phyloP scores from a whole-genome alignment of 352 stramenopile genomes.

The Pythium scleroteichum region DNA sequence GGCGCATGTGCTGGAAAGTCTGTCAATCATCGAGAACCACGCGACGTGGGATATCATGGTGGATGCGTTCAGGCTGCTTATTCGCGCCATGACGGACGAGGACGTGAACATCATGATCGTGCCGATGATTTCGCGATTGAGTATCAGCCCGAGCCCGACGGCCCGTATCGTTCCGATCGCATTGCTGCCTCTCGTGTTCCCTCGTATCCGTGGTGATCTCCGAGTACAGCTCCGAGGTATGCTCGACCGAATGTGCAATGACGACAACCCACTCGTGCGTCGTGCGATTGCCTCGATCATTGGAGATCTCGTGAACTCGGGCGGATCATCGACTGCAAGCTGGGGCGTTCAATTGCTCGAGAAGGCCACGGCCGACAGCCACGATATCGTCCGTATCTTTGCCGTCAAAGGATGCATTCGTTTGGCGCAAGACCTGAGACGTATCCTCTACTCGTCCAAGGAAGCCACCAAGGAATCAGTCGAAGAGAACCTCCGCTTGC shows the following conservation, averaged over 20 bases:
- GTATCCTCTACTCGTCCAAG: slow-evolving; percentile 33
- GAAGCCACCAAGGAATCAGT: slow-evolving; percentile 29
- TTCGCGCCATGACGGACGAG: slow-evolving; percentile 53
- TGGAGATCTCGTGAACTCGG: slow-evolving; percentile 60
- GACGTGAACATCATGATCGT: slow-evolving; percentile 69
- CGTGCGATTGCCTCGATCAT: slow-evolving; percentile 85
- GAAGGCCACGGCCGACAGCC: slow-evolving; percentile 78
- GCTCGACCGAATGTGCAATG: slow-evolving; percentile 85
- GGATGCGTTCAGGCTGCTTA: slow-evolving; percentile 75
- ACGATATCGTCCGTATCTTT: slow-evolving; percentile 89
- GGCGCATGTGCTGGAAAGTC: slow-evolving; percentile 79
- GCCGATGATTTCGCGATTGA: slow-evolving; percentile 80
- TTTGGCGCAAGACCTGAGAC: slow-evolving; percentile 57
- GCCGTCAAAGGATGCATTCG: slow-evolving; percentile 83
- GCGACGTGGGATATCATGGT: slow-evolving; percentile 90
- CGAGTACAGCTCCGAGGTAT: slow-evolving; percentile 83
- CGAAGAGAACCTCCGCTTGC: slow-evolving; percentile 51
- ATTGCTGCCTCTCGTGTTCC: slow-evolving; percentile 76
- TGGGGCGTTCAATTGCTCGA: slow-evolving; percentile 83
- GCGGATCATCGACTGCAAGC: slow-evolving; percentile 46
- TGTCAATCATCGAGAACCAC: slow-evolving; percentile 90
- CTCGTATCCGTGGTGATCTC: slow-evolving; percentile 65
- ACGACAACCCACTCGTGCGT: slow-evolving; percentile 85
- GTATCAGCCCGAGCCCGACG: slow-evolving; percentile 81
- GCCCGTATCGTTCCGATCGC: slow-evolving; percentile 82